Conservation (phyloP, 2,329 filamentous ascomycete species). For the Penicillium sclerotiorum region DNA sequence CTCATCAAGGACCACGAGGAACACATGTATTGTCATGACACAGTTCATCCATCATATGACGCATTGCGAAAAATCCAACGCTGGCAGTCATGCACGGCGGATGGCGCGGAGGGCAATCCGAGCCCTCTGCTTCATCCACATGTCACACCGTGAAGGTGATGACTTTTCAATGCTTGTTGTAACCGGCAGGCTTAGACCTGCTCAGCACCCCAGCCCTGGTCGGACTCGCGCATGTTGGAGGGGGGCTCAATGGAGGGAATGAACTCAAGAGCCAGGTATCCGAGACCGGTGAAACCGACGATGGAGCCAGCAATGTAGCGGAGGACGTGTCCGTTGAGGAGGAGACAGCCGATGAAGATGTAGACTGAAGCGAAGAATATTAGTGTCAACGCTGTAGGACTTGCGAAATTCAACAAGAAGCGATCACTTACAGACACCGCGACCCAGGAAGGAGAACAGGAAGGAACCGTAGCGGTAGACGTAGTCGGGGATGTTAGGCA, state of each 20-base stretch:
- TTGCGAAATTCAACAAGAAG: background rate
- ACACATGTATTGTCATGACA: background rate
- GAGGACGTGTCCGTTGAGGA: conserved; percentile 68
- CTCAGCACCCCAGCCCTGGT: conserved; percentile 75
- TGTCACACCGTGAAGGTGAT: background rate
- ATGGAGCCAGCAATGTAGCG: conserved; percentile 76
- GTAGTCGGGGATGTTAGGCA: conserved; percentile 79
- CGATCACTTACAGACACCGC: conserved; percentile 80
- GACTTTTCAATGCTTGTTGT: conserved; percentile 1
- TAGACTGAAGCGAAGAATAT: conserved; percentile 71
- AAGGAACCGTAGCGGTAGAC: conserved; percentile 93
- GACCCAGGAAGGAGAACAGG: conserved; percentile 95
- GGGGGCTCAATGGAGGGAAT: conserved; percentile 78
- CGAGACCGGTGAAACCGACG: conserved; percentile 76
- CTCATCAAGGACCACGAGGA: background rate
- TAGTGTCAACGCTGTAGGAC: conserved; percentile 2
- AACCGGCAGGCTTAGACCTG: conserved; percentile 59
- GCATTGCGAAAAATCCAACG: conserved; percentile 5
- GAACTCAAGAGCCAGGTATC: conserved; percentile 75
- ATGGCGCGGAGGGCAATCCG: background rate
- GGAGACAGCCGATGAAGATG: conserved; percentile 87
- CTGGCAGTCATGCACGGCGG: conserved; percentile 2
- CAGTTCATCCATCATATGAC: conserved; percentile 5
- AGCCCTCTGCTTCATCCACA: background rate
- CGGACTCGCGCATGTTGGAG: conserved; percentile 78